Base-by-base conservation (phyloP, 1,284 basidiomycete genomes). In the Puccinia polysora region DNA sequence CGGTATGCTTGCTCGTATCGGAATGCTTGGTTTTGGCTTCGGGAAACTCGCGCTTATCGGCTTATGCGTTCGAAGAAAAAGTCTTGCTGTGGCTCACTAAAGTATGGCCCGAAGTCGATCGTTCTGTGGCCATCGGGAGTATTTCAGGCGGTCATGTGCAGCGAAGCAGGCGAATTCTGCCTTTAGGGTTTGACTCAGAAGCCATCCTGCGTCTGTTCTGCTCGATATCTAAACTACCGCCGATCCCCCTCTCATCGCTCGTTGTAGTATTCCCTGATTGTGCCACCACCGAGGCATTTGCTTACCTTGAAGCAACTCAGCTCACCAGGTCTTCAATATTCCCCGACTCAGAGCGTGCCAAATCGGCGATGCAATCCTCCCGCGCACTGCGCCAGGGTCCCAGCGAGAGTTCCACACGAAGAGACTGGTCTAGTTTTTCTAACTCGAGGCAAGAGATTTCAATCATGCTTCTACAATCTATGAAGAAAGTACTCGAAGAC, bases 21-120 rank as follows among this genome's bases (percentile, higher is more conserved):
- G 84, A 15, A 81, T 84, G 25, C 87, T 86, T 71, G 81, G 95
- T 36, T 83, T 82, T 25, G 81, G 88, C 18, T 86, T 89, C 0
- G 86, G 85, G 70, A 86, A 88, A 75, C 91, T 96, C 77, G 87
- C 88, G 53, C 84, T 87, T 20, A 7, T 90, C 90, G 78, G 84
- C 87, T 3, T 85, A 89, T 83, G 86, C 87, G 40, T 81, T 95
- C 15, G 89, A 91, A 77, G 89, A 91, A 76, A 90, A 90, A 77
- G 86, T 90, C 0, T 78, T 93, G 18, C 84, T 82, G 43, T 97
- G 94, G 92, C 81, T 95, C 25, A 81, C 85, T n/a, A 86, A 88
- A 73, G 84, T 83, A 36, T 92, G 90, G 90, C 84, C 84, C 28
- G 72, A 80, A 6, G 80, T 86, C 5, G 82, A 83, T 2, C 81